Evolutionary conservation across 495 filamentous ascomycete species (phyloP).

Genomic region (Neurospora sublineolata): DNA sequence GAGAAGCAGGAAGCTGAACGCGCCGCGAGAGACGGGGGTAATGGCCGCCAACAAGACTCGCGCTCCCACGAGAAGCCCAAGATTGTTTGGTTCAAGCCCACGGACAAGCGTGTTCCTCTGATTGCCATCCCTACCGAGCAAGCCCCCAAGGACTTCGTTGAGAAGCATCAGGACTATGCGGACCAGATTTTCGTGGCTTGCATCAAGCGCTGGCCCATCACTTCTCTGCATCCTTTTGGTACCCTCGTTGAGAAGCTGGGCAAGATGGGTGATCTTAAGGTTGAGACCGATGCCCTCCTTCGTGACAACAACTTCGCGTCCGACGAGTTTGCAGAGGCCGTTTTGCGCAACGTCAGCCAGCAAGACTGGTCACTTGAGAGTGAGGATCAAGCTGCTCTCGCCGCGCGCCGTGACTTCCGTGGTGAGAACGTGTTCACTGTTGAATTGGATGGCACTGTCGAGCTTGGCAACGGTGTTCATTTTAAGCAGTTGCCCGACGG

Average conservation of each 20-base stretch:
- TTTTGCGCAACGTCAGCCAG: conserved; percentile 80
- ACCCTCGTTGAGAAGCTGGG: conserved; percentile 95
- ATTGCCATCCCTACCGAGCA: conserved; percentile 98
- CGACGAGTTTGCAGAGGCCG: conserved; percentile 95
- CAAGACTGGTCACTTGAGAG: conserved; percentile 80
- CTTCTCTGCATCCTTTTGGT: conserved; percentile 96
- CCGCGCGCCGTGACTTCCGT: conserved; percentile 81
- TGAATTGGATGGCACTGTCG: conserved; percentile 68
- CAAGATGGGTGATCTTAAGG: conserved; percentile 91
- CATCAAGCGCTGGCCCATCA: conserved; percentile 99
- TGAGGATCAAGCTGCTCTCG: conserved; percentile 65
- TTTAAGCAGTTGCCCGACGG: conserved; percentile 71
- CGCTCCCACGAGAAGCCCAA: conserved; percentile 94
- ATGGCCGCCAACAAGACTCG: conserved; percentile 58
- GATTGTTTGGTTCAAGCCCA: conserved; percentile 99
- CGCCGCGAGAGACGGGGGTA: conserved; percentile 72
- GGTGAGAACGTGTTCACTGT: conserved; percentile 84
- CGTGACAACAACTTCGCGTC: conserved; percentile 97
- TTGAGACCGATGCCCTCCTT: conserved; percentile 93
- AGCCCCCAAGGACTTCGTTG: conserved; percentile 92
- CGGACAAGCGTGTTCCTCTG: conserved; percentile 92
- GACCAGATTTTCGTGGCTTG: conserved; percentile 97
- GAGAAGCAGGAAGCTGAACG: conserved; percentile 98
- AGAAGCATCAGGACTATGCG: conserved; percentile 94
- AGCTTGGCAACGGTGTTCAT: conserved; percentile 85